Base-by-base conservation (phyloP, 176 grass and related monocot species). In the Carex kokanica region DNA sequence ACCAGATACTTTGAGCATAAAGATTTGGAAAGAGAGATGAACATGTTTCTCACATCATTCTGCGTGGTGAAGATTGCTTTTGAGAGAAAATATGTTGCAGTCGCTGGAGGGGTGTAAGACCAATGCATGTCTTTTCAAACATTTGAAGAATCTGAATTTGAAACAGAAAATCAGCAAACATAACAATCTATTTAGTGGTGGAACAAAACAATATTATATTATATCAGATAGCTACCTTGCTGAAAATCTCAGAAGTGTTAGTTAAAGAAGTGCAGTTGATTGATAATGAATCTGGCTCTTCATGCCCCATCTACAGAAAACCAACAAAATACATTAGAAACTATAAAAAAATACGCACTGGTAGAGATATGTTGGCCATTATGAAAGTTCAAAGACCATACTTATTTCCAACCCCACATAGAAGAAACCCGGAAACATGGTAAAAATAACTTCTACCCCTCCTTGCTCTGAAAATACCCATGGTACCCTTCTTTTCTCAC, bases 201-300 rank as follows among this genome's bases (percentile, higher is more conserved):
- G 86, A 31, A 52, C 12, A 5, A 64, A 11, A 49, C 18, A 79
- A 58, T 66, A 79, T 13, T 72, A 57, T 57, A 49, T 78, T 72
- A 6, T 16, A 45, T 5, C 3, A 43, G 16, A 67, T 72, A 70
- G 53, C 67, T 87, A 99, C 96, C 96, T 93, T 95, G 52, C 75
- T 73, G 87, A 99, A 99, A 89, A 99, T 95, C 12, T 92, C 89
- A 14, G 86, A 83, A 60, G 91, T 92, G 38, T 77, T 95, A 47
- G 81, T 83, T 65, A 99, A 78, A 89, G 84, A 90, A 62, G 96
- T 93, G 83, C 96, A 99, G 86, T 93, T 99, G 55, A 99, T 93
- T 51, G 86, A 64, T 83, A 99, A 86, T 3, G 74, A 47, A 83
- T 99, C 93, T 79, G 89, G 93, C 79, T 81, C 79, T 84, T 90